Conservation (phyloP, 2,329 filamentous ascomycete species). For the Botrytis sinoallii region DNA sequence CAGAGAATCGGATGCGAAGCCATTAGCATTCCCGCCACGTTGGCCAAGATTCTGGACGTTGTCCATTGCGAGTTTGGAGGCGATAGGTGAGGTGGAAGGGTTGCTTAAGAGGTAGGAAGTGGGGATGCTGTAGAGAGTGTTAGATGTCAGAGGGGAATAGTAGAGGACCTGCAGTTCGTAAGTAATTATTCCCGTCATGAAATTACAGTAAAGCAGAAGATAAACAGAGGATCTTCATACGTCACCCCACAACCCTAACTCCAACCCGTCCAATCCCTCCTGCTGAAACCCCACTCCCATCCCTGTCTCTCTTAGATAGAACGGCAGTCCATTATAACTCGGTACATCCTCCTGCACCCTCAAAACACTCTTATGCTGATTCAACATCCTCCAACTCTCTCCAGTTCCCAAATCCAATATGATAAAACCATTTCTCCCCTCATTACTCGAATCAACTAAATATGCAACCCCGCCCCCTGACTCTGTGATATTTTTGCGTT, state of each 20-base stretch:
- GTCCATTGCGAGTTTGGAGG: conserved; percentile 43
- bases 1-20: conserved; percentile 44
- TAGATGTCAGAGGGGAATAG: conserved; percentile 43
- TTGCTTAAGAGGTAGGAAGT: conserved; percentile 40
- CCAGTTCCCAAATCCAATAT: conserved; percentile 45
- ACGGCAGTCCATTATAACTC: conserved; percentile 39
- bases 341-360: background rate
- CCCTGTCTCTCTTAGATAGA: conserved; percentile 32
- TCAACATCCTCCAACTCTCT: conserved; percentile 42
- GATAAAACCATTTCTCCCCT: conserved; percentile 46
- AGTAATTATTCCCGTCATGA: background rate
- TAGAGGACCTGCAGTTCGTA: conserved; percentile 38
- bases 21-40: conserved; percentile 46
- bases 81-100: conserved; percentile 36
- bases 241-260: conserved; percentile 34
- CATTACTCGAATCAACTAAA: conserved; percentile 45
- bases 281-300: conserved; percentile 33
- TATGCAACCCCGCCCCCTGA: conserved; percentile 44
- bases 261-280: conserved; percentile 39
- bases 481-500: conserved; percentile 41
- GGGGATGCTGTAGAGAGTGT: conserved; percentile 39
- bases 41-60: conserved; percentile 47
- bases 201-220: background rate
- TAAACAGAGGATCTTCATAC: conserved; percentile 22
- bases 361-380: background rate